A percentile compares a stretch with the other conserved stretches of the same genome.
phyloP scores from a whole-genome alignment of 805 yeast species.

The Teunomyces lycoperdinae region DNA sequence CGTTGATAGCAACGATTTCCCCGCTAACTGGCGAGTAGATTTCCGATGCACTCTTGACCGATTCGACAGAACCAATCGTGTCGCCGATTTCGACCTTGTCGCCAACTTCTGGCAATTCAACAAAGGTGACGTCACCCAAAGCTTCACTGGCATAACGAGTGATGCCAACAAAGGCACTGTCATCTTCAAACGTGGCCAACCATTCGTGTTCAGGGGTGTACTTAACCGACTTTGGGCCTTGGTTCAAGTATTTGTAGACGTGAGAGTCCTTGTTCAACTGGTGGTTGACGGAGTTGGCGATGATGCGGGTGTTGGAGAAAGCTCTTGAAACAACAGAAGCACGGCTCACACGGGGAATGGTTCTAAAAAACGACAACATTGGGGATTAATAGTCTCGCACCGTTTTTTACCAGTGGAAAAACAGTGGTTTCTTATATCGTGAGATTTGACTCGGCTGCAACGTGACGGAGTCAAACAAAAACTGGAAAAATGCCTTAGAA shows the following conservation, averaged over 20 bases:
- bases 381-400: background rate
- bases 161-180: constrained; percentile 82
- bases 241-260: constrained; percentile 36
- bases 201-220: constrained; percentile 94
- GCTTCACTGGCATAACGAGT: constrained; percentile 95
- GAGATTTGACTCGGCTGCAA: background rate
- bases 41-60: constrained; percentile 92
- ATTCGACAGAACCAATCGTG: constrained; percentile 87
- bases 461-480: constrained; percentile 1
- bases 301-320: constrained; percentile 12
- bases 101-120: constrained; percentile 82
- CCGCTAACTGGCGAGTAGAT: constrained; percentile 87
- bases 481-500: background rate
- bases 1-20: constrained; percentile 69
- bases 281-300: constrained; percentile 28
- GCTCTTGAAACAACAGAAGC: background rate
- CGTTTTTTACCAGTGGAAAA: background rate
- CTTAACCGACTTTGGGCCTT: constrained; percentile 50
- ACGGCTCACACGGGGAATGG: constrained; percentile 2
- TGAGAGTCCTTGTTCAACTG: constrained; percentile 36
- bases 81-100: constrained; percentile 66
- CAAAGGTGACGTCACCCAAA: constrained; percentile 92
- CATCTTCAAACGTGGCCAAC: constrained; percentile 83
- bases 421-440: background rate
- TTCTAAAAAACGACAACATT: constrained; percentile 2